Conservation (phyloP, 805 yeast species). For the Blastobotrys mokoenaii region DNA sequence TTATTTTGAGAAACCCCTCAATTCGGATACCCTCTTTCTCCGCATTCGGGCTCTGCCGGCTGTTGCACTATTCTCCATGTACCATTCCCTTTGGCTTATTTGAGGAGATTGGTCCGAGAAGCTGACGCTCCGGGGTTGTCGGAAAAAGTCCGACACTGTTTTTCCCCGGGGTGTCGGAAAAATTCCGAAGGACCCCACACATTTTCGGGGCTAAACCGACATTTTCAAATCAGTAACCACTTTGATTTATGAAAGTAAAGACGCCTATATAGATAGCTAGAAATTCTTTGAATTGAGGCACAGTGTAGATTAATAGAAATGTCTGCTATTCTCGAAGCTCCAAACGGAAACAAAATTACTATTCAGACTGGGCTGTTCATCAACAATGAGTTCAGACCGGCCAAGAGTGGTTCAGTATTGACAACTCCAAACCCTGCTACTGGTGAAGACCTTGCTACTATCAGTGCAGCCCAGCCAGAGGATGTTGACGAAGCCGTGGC, state of each 20-base stretch:
- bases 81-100: too few species aligned
- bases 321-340: slow-evolving; percentile 35
- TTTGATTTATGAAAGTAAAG: too few species aligned
- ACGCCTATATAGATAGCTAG: not conserved
- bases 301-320: not conserved
- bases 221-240: too few species aligned
- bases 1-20: not conserved
- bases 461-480: slow-evolving; percentile 62
- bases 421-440: slow-evolving; percentile 32
- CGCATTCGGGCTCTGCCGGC: too few species aligned
- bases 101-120: too few species aligned
- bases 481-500: slow-evolving; percentile 75
- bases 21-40: too few species aligned
- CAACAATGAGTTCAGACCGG: slow-evolving; percentile 65
- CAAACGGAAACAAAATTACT: slow-evolving; percentile 53
- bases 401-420: slow-evolving; percentile 46
- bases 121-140: too few species aligned
- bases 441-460: slow-evolving; percentile 49
- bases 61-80: too few species aligned
- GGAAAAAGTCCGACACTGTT: too few species aligned
- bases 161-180: too few species aligned
- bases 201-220: too few species aligned
- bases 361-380: slow-evolving; percentile 87
- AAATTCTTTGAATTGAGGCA: not conserved
- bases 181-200: too few species aligned